Evolutionary conservation across 306 rosid genomes (phyloP).

Genomic region (Citrullus colocynthis): DNA sequence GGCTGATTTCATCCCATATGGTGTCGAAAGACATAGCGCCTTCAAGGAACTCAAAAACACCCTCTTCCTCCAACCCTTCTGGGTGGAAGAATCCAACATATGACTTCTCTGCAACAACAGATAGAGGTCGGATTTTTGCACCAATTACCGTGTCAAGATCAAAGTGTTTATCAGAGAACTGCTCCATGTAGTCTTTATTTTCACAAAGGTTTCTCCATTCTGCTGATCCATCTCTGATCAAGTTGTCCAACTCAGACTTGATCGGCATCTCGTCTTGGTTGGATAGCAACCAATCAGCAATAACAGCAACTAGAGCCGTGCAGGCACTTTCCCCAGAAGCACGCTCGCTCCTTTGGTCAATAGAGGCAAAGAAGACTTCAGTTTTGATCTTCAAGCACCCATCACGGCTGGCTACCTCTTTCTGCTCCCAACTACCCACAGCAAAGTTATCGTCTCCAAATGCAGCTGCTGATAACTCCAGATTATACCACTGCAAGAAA

Average conservation of each 20-base stretch:
- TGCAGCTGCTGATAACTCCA: conserved; percentile 13
- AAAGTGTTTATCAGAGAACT: conserved; percentile 25
- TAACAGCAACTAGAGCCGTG: conserved; percentile 26
- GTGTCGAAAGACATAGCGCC: conserved; percentile 26
- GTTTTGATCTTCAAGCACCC: conserved; percentile 19
- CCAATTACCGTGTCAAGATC: conserved; percentile 25
- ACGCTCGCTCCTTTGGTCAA: conserved; percentile 31
- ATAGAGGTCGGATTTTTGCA: conserved; percentile 21
- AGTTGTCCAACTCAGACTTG: conserved; percentile 21
- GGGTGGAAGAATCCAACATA: conserved; percentile 27
- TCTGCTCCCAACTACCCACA: conserved; percentile 28
- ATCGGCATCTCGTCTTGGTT: conserved; percentile 21
- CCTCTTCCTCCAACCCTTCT: conserved; percentile 18
- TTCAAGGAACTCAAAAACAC: conserved; percentile 15
- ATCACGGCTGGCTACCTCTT: conserved; percentile 23
- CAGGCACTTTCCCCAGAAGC: conserved; percentile 36
- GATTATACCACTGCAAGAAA: conserved; percentile 7
- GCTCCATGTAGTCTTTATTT: conserved; percentile 15
- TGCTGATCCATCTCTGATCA: conserved; percentile 30
- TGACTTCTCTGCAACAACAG: conserved; percentile 16
- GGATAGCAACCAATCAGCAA: conserved; percentile 27
- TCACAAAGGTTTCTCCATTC: conserved; percentile 27
- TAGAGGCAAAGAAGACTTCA: conserved; percentile 25
- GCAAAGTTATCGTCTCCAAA: conserved; percentile 24
- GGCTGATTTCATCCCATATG: conserved; percentile 28